phyloP scores from a whole-genome alignment of 225 moss, liverwort and hornwort genomes.

The Pseudisothecium myosuroides region DNA sequence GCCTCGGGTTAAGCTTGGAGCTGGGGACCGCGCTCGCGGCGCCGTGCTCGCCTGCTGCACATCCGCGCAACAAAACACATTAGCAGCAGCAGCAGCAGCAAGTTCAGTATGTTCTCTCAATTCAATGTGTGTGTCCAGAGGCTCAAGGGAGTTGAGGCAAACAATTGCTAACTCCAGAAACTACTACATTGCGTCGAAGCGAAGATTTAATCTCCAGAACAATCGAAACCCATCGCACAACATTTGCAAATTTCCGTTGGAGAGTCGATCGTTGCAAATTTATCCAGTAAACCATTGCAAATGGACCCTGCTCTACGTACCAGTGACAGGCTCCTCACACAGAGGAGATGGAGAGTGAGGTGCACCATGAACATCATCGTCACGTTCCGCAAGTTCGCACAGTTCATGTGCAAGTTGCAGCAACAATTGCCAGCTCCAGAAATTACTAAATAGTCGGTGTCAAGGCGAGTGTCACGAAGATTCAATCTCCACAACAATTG shows the following conservation, averaged over 20 bases:
- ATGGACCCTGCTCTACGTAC: neutral
- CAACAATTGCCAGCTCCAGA: neutral
- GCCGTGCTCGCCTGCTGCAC: neutral
- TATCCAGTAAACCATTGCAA: neutral
- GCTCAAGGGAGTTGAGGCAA: neutral
- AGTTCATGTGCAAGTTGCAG: neutral
- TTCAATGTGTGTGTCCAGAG: neutral
- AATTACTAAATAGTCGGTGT: too few species aligned
- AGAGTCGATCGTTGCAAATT: neutral
- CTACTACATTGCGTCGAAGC: neutral
- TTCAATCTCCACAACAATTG: neutral
- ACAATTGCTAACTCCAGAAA: neutral
- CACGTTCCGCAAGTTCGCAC: neutral
- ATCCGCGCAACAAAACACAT: neutral
- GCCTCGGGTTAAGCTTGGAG: constrained; percentile 2
- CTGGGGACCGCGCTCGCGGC: constrained; percentile 10
- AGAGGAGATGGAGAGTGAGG: neutral
- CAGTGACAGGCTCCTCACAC: neutral
- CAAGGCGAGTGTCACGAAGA: neutral
- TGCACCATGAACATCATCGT: neutral
- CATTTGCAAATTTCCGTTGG: neutral
- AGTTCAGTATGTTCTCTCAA: neutral
- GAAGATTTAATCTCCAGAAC: neutral
- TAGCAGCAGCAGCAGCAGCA: neutral
- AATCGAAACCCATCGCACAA: neutral